A percentile compares a stretch with the other conserved stretches of the same genome.
Evolutionary conservation across 768 basidiomycete genomes (phyloP).

Genomic region (Tephrocybe sp.): DNA sequence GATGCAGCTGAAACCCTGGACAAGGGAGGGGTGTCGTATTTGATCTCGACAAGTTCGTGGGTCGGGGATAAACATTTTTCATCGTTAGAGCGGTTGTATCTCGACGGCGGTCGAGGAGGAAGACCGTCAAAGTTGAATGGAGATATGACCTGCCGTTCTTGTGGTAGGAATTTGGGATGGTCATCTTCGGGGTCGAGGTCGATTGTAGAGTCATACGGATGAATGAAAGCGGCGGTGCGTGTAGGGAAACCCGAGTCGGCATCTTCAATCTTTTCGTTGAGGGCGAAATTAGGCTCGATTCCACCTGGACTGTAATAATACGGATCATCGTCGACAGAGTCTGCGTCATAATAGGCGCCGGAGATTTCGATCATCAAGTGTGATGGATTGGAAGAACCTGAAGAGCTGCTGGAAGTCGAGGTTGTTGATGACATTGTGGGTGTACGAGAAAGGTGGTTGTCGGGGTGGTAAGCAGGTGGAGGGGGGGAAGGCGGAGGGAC

Average conservation of each 20-base stretch:
- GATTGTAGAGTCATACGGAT: slow-evolving; percentile 37
- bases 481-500: slow-evolving; percentile 27
- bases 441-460: slow-evolving; percentile 20
- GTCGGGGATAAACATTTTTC: slow-evolving; percentile 1
- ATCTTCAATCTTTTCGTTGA: slow-evolving; percentile 14
- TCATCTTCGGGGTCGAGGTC: slow-evolving; percentile 27
- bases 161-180: slow-evolving; percentile 27
- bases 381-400: slow-evolving; percentile 19
- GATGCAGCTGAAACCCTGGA: slow-evolving; percentile 23
- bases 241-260: slow-evolving; percentile 24
- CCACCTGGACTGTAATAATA: slow-evolving; percentile 26
- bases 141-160: slow-evolving; percentile 37
- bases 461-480: slow-evolving; percentile 23
- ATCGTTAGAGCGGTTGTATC: slow-evolving; percentile 6
- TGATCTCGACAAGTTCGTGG: slow-evolving; percentile 17
- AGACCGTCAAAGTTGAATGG: slow-evolving; percentile 53
- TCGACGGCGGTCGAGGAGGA: slow-evolving; percentile 28
- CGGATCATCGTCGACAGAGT: slow-evolving; percentile 30
- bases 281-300: slow-evolving; percentile 17
- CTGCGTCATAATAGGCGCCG: slow-evolving; percentile 38
- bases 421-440: slow-evolving; percentile 13
- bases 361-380: slow-evolving; percentile 38
- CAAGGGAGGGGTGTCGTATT: slow-evolving; percentile 21
- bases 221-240: slow-evolving; percentile 47
- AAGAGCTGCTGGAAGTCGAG: slow-evolving; percentile 23